Evolutionary conservation across 1,284 basidiomycete species (phyloP).

Genomic region (Melampsora abietis-canadensis): DNA sequence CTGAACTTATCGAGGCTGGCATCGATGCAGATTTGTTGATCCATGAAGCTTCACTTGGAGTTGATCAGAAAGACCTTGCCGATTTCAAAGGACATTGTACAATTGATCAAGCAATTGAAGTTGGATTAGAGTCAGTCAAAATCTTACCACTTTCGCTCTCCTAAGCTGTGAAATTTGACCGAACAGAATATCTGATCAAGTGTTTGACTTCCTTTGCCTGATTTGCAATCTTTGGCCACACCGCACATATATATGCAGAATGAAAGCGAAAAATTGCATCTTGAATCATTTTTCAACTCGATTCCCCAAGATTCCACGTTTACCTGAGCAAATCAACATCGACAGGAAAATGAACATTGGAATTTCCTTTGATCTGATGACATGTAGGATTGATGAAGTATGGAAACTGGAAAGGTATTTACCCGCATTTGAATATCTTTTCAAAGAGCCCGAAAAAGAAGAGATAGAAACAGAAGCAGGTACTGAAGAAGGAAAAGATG

Average conservation of each 20-base stretch:
- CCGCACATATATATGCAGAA: conserved; percentile 52
- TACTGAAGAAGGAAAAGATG: neutral
- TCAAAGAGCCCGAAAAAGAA: conserved; percentile 51
- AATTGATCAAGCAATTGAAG: conserved; percentile 56
- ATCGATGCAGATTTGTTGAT: conserved; percentile 74
- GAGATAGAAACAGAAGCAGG: neutral
- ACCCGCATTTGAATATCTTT: conserved; percentile 67
- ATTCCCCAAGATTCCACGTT: conserved; percentile 77
- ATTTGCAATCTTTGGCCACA: neutral
- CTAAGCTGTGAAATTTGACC: neutral
- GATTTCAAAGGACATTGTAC: conserved; percentile 39
- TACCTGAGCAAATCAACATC: conserved; percentile 45
- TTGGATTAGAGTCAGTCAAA: conserved; percentile 71
- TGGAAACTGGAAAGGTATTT: conserved; percentile 75
- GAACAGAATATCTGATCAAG: neutral
- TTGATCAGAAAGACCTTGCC: conserved; percentile 59
- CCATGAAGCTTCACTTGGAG: conserved; percentile 87
- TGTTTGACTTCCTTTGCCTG: neutral
- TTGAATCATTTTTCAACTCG: conserved; percentile 93
- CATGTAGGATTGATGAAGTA: conserved; percentile 69
- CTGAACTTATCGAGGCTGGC: conserved; percentile 67
- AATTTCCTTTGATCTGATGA: conserved; percentile 76
- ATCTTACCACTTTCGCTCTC: neutral
- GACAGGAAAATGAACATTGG: conserved; percentile 57
- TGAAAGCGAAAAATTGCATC: conserved; percentile 75